Evolutionary conservation across 495 filamentous ascomycete genomes (phyloP).

Genomic region (Neurospora sp.): DNA sequence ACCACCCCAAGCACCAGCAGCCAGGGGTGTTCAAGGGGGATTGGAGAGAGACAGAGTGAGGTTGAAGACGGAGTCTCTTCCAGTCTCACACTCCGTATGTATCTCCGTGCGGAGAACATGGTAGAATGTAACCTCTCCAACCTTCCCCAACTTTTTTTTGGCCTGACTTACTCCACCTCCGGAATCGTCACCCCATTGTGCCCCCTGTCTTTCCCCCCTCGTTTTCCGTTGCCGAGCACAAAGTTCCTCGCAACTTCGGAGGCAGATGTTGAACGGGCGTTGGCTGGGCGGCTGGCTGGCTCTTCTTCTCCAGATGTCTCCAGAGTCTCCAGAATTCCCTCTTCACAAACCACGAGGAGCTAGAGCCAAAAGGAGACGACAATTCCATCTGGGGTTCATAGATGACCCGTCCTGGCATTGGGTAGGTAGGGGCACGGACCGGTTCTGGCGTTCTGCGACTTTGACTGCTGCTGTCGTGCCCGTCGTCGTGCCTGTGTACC

Average conservation of each 20-base stretch:
- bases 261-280: background rate
- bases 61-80: background rate
- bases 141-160: slow-evolving; percentile 17
- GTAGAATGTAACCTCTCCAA: slow-evolving; percentile 12
- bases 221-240: background rate
- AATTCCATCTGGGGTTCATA: background rate
- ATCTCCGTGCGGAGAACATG: background rate
- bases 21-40: background rate
- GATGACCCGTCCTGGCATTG: background rate
- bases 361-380: background rate
- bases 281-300: background rate
- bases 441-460: background rate
- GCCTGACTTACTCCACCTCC: background rate
- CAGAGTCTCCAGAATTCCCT: background rate
- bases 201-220: background rate
- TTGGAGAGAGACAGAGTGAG: background rate
- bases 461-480: background rate
- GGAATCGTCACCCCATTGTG: background rate
- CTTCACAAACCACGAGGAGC: background rate
- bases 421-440: background rate
- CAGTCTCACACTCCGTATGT: background rate
- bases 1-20: background rate
- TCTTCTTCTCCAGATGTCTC: background rate
- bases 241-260: background rate
- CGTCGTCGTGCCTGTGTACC: background rate